Evolutionary conservation across 208 protist species (phyloP).

Genomic region (Leishmania amazonensis): DNA sequence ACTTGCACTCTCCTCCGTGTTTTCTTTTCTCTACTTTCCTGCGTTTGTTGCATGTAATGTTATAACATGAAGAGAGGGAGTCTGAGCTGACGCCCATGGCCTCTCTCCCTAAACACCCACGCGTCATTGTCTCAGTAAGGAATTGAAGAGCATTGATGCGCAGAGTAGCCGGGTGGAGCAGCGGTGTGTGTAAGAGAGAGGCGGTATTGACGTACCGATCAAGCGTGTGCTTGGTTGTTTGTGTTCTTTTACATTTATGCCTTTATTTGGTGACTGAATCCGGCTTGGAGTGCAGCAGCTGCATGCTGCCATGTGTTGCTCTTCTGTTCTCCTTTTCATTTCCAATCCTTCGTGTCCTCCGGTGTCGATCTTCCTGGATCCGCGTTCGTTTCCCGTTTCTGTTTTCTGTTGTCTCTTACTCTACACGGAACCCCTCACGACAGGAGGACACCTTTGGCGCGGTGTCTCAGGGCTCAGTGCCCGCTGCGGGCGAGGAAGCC

Average conservation of each 20-base stretch:
- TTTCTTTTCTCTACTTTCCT: constrained; percentile 19
- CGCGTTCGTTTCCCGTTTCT: not conserved
- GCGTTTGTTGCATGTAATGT: not conserved
- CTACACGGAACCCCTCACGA: not conserved
- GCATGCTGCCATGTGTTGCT: not conserved
- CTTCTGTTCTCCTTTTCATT: not conserved
- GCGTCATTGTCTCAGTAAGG: not conserved
- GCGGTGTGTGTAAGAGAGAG: not conserved
- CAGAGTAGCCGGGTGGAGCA: not conserved
- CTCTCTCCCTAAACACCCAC: not conserved
- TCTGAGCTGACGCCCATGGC: not conserved
- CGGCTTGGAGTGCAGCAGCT: not conserved
- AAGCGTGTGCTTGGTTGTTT: not conserved
- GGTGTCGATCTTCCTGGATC: not conserved
- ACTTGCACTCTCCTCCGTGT: not conserved
- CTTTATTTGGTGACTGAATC: not conserved
- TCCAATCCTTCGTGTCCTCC: not conserved
- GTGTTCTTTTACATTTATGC: not conserved
- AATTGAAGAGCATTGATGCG: not conserved
- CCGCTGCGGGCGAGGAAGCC: not conserved
- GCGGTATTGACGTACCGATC: not conserved
- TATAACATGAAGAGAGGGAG: not conserved
- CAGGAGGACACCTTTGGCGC: not conserved
- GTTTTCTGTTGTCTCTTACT: not conserved
- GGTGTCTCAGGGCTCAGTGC: too few species aligned